phyloP scores from a whole-genome alignment of 2,329 filamentous ascomycete genomes.

The Aspergillus tamarii region DNA sequence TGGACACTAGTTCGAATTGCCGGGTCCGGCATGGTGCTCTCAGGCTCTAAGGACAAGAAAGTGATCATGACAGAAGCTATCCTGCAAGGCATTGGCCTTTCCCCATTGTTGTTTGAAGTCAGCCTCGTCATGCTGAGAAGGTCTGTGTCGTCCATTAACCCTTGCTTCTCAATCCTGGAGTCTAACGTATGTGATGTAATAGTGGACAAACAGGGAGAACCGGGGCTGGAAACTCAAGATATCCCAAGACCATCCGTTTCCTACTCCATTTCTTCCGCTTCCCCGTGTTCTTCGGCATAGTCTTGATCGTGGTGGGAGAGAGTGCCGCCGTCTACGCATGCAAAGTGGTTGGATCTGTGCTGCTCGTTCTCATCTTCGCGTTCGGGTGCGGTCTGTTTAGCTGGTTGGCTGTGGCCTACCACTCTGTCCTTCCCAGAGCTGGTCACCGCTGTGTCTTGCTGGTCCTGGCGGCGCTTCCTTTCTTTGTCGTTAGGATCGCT shows the following conservation, averaged over 20 bases:
- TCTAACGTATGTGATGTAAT: background rate
- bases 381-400: conserved; percentile 26
- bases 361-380: conserved; percentile 27
- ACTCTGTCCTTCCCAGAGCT: conserved; percentile 19
- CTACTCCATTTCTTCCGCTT: conserved; percentile 31
- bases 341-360: conserved; percentile 22
- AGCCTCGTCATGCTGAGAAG: conserved; percentile 31
- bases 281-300: conserved; percentile 27
- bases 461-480: conserved; percentile 23
- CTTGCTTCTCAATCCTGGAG: background rate
- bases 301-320: conserved; percentile 26
- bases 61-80: conserved; percentile 27
- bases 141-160: conserved; percentile 13
- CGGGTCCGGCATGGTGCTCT: conserved; percentile 28
- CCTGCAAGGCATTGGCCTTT: conserved; percentile 32
- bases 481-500: conserved; percentile 26
- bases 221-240: conserved; percentile 30
- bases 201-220: conserved; percentile 31
- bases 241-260: conserved; percentile 25
- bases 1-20: conserved; percentile 28
- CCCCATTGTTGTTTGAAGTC: conserved; percentile 34
- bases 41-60: conserved; percentile 16
- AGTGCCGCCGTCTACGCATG: conserved; percentile 22
- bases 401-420: conserved; percentile 25
- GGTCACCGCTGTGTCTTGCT: conserved; percentile 25